Base-by-base conservation (phyloP, 2,329 filamentous ascomycete species). In the Sarocladiaceae sp. region DNA sequence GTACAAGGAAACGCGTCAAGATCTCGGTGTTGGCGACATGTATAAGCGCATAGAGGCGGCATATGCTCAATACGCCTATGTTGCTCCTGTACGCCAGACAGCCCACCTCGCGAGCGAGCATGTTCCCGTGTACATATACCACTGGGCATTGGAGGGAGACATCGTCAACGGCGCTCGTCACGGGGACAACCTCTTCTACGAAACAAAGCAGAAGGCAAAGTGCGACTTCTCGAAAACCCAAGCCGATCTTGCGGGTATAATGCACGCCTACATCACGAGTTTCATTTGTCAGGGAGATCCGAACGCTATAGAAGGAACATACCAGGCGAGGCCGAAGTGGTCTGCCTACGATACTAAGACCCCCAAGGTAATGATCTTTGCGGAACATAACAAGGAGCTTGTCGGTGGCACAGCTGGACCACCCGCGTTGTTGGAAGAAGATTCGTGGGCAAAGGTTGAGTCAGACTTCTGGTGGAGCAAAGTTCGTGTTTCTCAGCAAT, bases 11-110 rank as follows among this genome's bases (percentile, higher is more conserved):
- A 66, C 62, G 1, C 62, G 72, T 1, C 51, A 58, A 4, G 29
- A 33, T 10, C 29, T 33, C 8, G 64, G 62, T 1, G 66, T 81
- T 1, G 78, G 79, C 0, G 50, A 69, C 0, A 76, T 80, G 60
- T 83, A 77, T 59, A 79, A 76, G 53, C 76, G 78, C 2, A 66
- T 79, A 2, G 77, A 80, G 55, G 73, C 73, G 2, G 75, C 77
- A 0, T 82, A 81, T 40, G 77, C 71, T 0, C 74, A 81, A 54
- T 82, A 78, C 50, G 77, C 77, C 0, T 81, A 81, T 50, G 71
- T 78, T 0, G 71, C 73, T 0, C 77, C 78, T 0, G 76, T 77
- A 0, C 68, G 75, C 0, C 77, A 80, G 57, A 79, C 76, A 0
- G 76, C 73, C 2, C 56, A 60, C 4, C 35, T 63, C 0, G 60